Base-by-base conservation (phyloP, 2,329 filamentous ascomycete species). In the Chrysosporium keratinophilum region DNA sequence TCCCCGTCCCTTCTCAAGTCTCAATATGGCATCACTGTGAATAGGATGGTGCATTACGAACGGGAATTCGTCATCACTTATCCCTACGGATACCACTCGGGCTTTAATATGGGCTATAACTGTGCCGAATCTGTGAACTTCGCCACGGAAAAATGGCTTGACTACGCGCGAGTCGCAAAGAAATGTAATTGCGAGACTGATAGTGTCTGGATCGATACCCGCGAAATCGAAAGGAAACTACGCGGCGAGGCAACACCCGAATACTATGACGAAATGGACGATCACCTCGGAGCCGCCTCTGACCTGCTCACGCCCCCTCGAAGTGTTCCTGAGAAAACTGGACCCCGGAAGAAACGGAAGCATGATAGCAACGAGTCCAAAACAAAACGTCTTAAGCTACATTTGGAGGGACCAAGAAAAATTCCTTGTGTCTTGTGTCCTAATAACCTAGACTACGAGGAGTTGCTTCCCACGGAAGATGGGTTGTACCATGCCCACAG, bases 101-200 rank as follows among this genome's bases (percentile, higher is more conserved):
- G 93, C 3, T 98, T 94, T 69, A 98, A 98, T 63, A 75, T 98
- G 37, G 93, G 94, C 14, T 98, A 98, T 74, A 98, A 98, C 67
- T 98, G 93, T 70, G 93, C 93, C 28, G 93, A 98, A 67, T 95
- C 93, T 6, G 93, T 98, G 72, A 98, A 98, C 67, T 98, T 98
- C 69, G 93, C 91, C 4, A 83, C 95, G 7, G 90, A 96, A 61
- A 85, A 88, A 31, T 98, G 93, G 93, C 74, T 98, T 44, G 85
- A 94, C 49, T 96, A 93, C 75, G 93, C 90, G 19, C 88, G 89
- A 63, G 89, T 95, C 61, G 93, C 93, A 14, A 95, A 96, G 71
- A 94, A 93, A 68, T 98, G 93, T 70, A 85, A 97, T 65, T 98
- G 93, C 66, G 90, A 95, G 60, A 83, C 94, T 56, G 93, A 98